Percentiles rank a stretch among this genome's conserved stretches.
Conservation (phyloP, 345 rosid genomes). For the Hypericum perforatum region DNA sequence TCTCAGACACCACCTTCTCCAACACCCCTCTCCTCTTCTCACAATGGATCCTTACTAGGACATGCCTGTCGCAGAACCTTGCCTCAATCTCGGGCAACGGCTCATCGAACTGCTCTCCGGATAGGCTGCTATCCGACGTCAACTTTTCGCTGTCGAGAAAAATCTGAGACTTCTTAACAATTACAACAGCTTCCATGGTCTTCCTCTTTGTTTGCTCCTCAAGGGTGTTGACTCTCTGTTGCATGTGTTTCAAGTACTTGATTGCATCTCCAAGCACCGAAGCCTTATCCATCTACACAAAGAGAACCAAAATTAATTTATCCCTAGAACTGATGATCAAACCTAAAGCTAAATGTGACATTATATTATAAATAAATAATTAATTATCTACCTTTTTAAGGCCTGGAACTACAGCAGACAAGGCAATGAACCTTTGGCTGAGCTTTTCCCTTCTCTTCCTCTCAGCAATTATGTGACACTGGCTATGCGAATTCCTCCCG, state of each 20-base stretch:
- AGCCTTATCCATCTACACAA: slow-evolving; percentile 74
- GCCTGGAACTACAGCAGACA: too few relatives aligned
- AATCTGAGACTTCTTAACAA: slow-evolving; percentile 61
- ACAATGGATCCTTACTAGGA: slow-evolving; percentile 64
- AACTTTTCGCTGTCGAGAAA: slow-evolving; percentile 31
- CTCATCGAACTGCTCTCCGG: slow-evolving; percentile 21
- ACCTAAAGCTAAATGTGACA: too few relatives aligned
- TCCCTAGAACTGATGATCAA: too few relatives aligned
- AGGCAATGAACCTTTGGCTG: too few relatives aligned
- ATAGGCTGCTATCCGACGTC: slow-evolving; percentile 21
- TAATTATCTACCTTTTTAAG: too few relatives aligned
- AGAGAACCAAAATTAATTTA: too few relatives aligned
- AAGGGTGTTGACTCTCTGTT: slow-evolving; percentile 55
- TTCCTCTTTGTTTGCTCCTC: slow-evolving; percentile 62
- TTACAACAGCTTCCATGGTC: slow-evolving; percentile 55
- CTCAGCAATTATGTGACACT: too few relatives aligned
- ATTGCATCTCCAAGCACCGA: slow-evolving; percentile 84
- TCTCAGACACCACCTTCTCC: slow-evolving; percentile 49
- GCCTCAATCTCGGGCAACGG: slow-evolving; percentile 76
- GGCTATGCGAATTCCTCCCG: background rate
- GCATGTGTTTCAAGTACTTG: slow-evolving; percentile 74
- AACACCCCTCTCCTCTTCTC: slow-evolving; percentile 57
- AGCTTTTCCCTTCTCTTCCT: too few relatives aligned
- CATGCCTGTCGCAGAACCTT: slow-evolving; percentile 51
- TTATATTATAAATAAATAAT: too few relatives aligned